Evolutionary conservation across 805 yeast species (phyloP), one percentile per base, ranked within the genome.

Genomic region (Metschnikowia picachoensis): DNA sequence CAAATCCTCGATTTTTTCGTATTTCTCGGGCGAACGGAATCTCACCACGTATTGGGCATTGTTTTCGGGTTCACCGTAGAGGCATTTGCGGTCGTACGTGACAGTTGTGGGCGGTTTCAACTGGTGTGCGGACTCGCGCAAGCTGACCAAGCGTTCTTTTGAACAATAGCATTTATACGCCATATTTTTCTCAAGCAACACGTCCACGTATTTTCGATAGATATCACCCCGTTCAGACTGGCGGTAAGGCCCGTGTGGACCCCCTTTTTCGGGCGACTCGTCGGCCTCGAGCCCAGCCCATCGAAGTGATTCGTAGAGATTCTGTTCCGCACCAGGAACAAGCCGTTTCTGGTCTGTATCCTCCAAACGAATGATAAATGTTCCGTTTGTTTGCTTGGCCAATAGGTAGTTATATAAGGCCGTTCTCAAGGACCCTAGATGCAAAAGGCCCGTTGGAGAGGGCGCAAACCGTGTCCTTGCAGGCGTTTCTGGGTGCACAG

Each of bases 391-490:
- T 44, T 78, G 73, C 56, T 73, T 80, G 0, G 99, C 98, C 13
- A 87, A 67, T 14, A 94, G 64, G 58, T 83, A 94, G 64, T 94
- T 94, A 66, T 89, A 94, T 15, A 94, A 65, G 0, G 98, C 98
- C 0, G 99, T 94, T 62, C 99, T 70, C 38, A 94, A 61, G 0
- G 97, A 91, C 0, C 99, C 99, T 48, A 94, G 62, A 62, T 94
- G 99, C n/a, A 94, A 72, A 50, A 79, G 79, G 0, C 99, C 99
- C 0, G 99, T 94, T 1, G 99, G 99, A 2, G 97, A 90, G 0
- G 99, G 99, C 0, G 99, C 99, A 66, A 94, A 94, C 52, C 99
- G 69, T 1, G 98, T 87, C 53, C 97, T 66, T 0, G 82, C 95
- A 0, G 94, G 89, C 0, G 49, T 31, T 1, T 47, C 53, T 1